Evolutionary conservation across 2,329 filamentous ascomycete genomes (phyloP), one percentile per base, ranked within the genome.

Genomic region (Alternaria burnsii): DNA sequence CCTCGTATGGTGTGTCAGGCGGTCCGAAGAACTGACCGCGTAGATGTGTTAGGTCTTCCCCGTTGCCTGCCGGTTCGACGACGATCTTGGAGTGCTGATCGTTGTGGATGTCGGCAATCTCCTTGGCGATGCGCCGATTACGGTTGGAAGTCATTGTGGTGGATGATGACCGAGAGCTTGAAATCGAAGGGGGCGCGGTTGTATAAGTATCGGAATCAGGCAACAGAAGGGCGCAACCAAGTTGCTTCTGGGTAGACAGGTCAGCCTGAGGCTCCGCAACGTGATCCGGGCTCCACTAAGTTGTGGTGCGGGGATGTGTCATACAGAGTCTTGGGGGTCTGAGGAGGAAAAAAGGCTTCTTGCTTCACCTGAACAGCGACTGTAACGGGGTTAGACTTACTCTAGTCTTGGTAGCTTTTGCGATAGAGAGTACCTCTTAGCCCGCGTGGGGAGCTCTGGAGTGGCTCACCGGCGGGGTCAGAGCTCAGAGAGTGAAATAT

Each of bases 1-100:
- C 93, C 68, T 94, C 92, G 76, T 98, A 99, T 0, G 95, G 93
- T 1, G 94, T 97, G 66, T 96, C 93, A 36, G 94, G 93, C 1
- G 95, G 95, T 0, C 93, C 95, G 38, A 86, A 86, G 77, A 99
- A 95, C 58, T 88, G 87, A 59, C 94, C 95, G 68, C 89, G 89
- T 63, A 99, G 88, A 73, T 94, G 91, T 59, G 89, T 92, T 58
- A 98, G 82, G 78, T 93, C 91, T 65, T 88, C 85, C 47, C 86
- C 86, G 62, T 87, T 81, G 30, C 82, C 85, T 58, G 88, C 81
- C 1, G 89, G 85, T 54, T 88, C 83, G 14, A 91, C 92, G 30
- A 84, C 85, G 71, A 98, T 92, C 62, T 92, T 89, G 20, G 93
- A 96, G 62, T 87, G 86, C 57, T 86, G 85, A 75, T 99, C 95